Base-by-base conservation (phyloP, 148 eudicot genomes). In the Dianthus caryophyllus region DNA sequence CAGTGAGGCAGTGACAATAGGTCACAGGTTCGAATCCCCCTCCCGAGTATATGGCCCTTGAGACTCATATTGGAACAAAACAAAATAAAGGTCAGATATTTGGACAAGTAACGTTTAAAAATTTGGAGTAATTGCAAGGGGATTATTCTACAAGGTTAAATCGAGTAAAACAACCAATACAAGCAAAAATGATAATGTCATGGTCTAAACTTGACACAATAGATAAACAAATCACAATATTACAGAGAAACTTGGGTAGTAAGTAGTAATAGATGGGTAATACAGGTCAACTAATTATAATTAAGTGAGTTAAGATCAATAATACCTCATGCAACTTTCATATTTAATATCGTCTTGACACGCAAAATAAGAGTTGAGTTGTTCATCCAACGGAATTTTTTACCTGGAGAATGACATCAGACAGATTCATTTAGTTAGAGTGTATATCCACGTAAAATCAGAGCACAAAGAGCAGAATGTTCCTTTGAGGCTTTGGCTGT, bases 281-380 rank as follows among this genome's bases (percentile, higher is more conserved):
- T 22, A 41, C 27, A 72, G 69, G 63, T 56, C 70, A 55, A 56
- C 67, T 56, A 13, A 58, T 16, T 27, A 36, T 16, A 53, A 57
- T 21, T 15, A 66, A 36, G 24, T 66, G 54, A 46, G 55, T n/a
- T 57, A 36, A 2, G 50, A 39, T 52, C 63, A 61, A 26, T 5
- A 2, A 41, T 74, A 68, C 72, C 77, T 74, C 58, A 53, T 8
- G 47, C 39, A 65, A 58, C 43, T 48, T 9, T 66, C 60, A 47
- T 33, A 47, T 58, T 36, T 15, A 31, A 25, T 50, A 57, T 47
- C 33, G 22, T 64, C 71, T 2, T 25, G 24, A 38, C 66, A 36
- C 18, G 77, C 67, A 46, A n/a, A 29, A 6, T 26, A 22, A 39
- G 29, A 74, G 25, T 53, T 52, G 72, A 59, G 27, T 20, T 9